Conservation (phyloP, 164 flowering plant genomes). For the Vitis riparia region DNA sequence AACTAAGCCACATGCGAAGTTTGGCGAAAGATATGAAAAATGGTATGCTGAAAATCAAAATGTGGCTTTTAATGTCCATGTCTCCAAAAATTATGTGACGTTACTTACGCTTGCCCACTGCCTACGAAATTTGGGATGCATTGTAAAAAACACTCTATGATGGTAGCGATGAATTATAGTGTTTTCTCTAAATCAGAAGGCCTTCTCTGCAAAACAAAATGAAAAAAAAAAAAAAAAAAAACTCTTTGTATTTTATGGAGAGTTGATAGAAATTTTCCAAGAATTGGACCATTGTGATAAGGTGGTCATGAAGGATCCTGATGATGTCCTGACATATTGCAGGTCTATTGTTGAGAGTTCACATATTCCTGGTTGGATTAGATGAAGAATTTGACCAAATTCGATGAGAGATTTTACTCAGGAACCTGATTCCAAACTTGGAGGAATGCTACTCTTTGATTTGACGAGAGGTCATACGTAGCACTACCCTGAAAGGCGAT, state of each 20-base stretch:
- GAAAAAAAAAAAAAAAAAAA: not conserved
- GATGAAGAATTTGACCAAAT: not conserved
- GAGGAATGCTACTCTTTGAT: not conserved
- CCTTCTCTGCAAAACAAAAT: slow-evolving; percentile 5
- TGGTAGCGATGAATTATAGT: not conserved
- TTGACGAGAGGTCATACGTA: not conserved
- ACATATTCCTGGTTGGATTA: slow-evolving; percentile 7
- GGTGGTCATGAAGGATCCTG: not conserved
- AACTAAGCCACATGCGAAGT: accelerated
- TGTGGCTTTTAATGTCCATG: too few relatives aligned
- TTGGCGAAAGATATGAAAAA: too few relatives aligned
- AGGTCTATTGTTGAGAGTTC: not conserved
- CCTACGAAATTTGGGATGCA: too few relatives aligned
- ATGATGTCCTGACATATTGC: not conserved
- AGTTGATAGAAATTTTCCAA: not conserved
- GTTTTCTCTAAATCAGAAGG: slow-evolving; percentile 2
- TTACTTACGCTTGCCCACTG: too few relatives aligned
- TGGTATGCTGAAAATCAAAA: too few relatives aligned
- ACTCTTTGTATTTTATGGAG: slow-evolving; percentile 3
- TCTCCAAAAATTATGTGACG: too few relatives aligned
- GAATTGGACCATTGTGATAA: slow-evolving; percentile 13
- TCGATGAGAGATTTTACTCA: not conserved
- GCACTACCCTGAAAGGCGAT: not conserved
- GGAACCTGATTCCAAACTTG: not conserved
- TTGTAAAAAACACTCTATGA: too few relatives aligned